Conservation (phyloP, 2,329 filamentous ascomycete genomes). For the Cladosporium sp. region DNA sequence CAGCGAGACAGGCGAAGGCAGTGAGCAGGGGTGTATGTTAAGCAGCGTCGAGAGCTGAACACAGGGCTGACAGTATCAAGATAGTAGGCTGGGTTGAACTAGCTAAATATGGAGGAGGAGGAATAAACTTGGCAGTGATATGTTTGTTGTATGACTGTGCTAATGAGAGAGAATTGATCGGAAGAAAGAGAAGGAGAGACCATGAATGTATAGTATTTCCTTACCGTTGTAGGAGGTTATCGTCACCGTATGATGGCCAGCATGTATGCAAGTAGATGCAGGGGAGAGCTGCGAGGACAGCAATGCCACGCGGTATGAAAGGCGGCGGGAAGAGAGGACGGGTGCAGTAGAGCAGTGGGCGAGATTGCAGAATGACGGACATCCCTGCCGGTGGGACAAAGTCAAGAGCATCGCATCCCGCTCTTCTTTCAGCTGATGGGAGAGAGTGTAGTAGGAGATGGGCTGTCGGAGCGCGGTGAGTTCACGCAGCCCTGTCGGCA, state of each 20-base stretch:
- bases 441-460: neutral
- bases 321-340: slow-evolving; percentile 6
- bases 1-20: neutral
- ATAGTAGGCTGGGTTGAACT: too few species aligned
- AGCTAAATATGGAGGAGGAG: too few species aligned
- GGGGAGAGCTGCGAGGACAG: neutral
- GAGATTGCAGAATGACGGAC: slow-evolving; percentile 5
- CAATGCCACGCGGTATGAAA: slow-evolving; percentile 6
- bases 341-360: slow-evolving; percentile 4
- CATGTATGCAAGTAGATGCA: neutral
- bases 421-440: neutral
- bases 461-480: neutral
- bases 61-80: slow-evolving; percentile 2
- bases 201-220: slow-evolving; percentile 7
- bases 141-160: too few species aligned
- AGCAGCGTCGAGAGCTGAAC: neutral
- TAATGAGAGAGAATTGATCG: too few species aligned
- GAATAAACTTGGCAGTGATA: too few species aligned
- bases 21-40: slow-evolving; percentile 5
- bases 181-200: neutral
- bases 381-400: neutral
- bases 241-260: slow-evolving; percentile 1
- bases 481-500: neutral
- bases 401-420: neutral
- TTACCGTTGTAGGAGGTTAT: neutral